phyloP scores from a whole-genome alignment of 192 early-diverging fungal species.

The Cetraspora pellucida region DNA sequence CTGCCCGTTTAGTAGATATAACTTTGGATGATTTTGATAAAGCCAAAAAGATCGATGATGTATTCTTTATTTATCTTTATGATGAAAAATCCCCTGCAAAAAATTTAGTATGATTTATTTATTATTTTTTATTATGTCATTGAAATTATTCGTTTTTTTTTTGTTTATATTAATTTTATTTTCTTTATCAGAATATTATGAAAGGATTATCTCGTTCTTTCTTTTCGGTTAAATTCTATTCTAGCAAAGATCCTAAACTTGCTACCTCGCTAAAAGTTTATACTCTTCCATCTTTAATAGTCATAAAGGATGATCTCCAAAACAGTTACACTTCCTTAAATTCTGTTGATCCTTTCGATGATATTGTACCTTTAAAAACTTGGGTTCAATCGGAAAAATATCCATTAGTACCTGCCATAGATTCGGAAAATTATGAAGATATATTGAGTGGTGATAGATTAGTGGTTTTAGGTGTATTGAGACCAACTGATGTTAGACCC shows the following conservation, averaged over 20 bases:
- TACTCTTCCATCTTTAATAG: slow-evolving; percentile 53
- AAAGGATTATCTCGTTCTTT: slow-evolving; percentile 33
- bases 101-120: slow-evolving; percentile 30
- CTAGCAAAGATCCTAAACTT: slow-evolving; percentile 37
- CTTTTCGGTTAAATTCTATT: slow-evolving; percentile 40
- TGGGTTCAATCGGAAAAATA: slow-evolving; percentile 70
- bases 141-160: background rate
- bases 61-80: slow-evolving; percentile 61
- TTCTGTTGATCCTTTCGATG: slow-evolving; percentile 25
- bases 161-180: background rate
- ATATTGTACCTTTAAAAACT: slow-evolving; percentile 49
- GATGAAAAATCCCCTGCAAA: slow-evolving; percentile 49
- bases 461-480: slow-evolving; percentile 67
- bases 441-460: slow-evolving; percentile 68
- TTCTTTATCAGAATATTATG: slow-evolving; percentile 23
- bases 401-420: slow-evolving; percentile 66
- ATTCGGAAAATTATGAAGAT: slow-evolving; percentile 66
- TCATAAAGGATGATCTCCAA: slow-evolving; percentile 62
- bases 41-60: slow-evolving; percentile 42
- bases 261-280: slow-evolving; percentile 32
- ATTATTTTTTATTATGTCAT: background rate
- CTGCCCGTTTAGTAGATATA: slow-evolving; percentile 37
- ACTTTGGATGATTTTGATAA: slow-evolving; percentile 45
- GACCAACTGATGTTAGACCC: slow-evolving; percentile 40
- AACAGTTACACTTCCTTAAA: slow-evolving; percentile 34